Evolutionary conservation across 176 grass and related monocot genomes (phyloP).

Genomic region (Eleusine coracana): DNA sequence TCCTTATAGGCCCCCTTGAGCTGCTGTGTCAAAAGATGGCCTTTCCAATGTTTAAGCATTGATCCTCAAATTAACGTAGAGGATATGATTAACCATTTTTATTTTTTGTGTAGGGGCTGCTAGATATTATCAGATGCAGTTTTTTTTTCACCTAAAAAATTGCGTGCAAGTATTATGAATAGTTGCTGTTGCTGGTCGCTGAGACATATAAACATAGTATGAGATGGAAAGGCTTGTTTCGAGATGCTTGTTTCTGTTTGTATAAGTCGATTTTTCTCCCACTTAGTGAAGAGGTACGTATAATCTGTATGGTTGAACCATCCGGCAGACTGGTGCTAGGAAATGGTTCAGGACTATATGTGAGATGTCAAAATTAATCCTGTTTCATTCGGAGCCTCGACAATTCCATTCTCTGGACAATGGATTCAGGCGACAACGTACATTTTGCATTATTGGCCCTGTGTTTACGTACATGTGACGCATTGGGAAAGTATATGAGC

Average conservation of each 20-base stretch:
- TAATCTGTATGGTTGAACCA: background rate
- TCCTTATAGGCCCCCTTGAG: constrained; percentile 26
- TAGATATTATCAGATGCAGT: background rate
- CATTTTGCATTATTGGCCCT: background rate
- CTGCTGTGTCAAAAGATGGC: constrained; percentile 21
- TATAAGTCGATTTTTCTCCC: background rate
- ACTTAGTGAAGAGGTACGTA: too few relatives aligned
- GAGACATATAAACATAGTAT: background rate
- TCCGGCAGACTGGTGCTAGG: background rate
- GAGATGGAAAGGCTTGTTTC: background rate
- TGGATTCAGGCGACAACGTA: background rate
- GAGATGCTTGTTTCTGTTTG: background rate
- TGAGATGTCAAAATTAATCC: background rate
- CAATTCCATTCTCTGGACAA: background rate
- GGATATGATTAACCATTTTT: constrained; percentile 35
- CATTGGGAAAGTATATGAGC: background rate
- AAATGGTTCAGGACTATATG: background rate
- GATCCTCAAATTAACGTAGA: constrained; percentile 12
- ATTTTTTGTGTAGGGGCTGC: background rate
- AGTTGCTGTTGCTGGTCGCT: background rate
- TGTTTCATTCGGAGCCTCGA: background rate
- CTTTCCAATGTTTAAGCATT: constrained; percentile 4
- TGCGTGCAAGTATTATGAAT: constrained; percentile 1
- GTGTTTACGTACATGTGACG: background rate
- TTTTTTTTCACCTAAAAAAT: background rate